Percentiles rank a stretch among this genome's conserved stretches.
Evolutionary conservation across 495 filamentous ascomycete genomes (phyloP).

Genomic region (Chaetomium fimeti): DNA sequence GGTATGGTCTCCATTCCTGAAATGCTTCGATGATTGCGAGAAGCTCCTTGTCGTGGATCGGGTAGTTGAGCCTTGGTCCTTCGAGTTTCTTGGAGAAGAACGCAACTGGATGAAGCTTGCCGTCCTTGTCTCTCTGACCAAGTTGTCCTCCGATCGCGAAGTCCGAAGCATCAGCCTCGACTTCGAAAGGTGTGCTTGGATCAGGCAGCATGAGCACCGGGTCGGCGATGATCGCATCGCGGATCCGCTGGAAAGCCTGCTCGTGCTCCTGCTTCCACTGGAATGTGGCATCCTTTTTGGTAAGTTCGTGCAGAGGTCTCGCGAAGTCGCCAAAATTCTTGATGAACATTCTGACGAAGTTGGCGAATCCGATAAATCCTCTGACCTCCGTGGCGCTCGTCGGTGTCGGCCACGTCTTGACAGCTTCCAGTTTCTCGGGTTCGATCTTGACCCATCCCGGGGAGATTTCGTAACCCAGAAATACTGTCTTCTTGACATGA

Average conservation of each 20-base stretch:
- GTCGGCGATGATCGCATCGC: no score
- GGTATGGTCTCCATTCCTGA: background rate
- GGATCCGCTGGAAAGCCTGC: background rate
- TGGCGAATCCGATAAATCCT: constrained; percentile 1
- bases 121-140: background rate
- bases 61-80: no score
- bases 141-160: background rate
- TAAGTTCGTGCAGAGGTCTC: background rate
- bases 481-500: background rate
- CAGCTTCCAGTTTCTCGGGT: background rate
- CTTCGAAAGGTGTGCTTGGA: background rate
- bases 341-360: background rate
- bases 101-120: no score
- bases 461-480: background rate
- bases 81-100: no score
- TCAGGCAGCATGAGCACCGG: no score
- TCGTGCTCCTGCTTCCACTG: background rate
- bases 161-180: background rate
- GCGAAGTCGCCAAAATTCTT: background rate
- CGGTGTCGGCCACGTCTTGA: no score
- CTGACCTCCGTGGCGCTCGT: no score
- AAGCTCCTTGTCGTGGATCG: no score
- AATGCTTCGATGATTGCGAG: no score
- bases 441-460: background rate
- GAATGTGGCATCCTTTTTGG: background rate